Conservation (phyloP, 192 early-diverging fungal species). For the Backusella tuberculispora region DNA sequence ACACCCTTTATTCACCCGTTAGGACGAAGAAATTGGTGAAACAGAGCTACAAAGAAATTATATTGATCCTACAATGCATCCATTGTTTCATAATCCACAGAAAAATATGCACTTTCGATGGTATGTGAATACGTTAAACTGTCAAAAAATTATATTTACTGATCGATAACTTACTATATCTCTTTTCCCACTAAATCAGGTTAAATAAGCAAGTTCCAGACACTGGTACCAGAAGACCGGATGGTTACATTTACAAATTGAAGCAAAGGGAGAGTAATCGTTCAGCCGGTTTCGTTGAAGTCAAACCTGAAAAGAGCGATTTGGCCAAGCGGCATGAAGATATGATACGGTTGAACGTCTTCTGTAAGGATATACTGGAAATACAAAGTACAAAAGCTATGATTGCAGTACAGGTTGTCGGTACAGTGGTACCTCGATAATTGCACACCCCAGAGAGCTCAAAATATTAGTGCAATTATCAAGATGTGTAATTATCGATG, state of each 20-base stretch:
- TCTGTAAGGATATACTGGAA: conserved; percentile 18
- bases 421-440: too few species aligned
- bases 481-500: too few species aligned
- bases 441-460: not conserved
- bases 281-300: conserved; percentile 3
- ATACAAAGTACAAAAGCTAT: conserved; percentile 20
- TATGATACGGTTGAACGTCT: conserved; percentile 16
- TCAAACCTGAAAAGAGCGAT: conserved; percentile 14
- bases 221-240: not conserved
- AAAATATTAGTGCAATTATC: not conserved
- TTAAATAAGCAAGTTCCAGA: conserved; percentile 10
- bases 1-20: not conserved
- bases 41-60: conserved; percentile 4
- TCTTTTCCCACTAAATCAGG: conserved; percentile 11
- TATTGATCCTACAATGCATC: conserved; percentile 1
- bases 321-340: conserved; percentile 4
- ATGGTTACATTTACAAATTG: not conserved
- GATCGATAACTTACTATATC: conserved; percentile 8
- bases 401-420: conserved; percentile 16
- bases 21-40: conserved; percentile 3
- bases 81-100: conserved; percentile 9
- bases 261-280: not conserved
- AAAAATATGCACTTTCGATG: conserved; percentile 9
- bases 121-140: conserved; percentile 14
- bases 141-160: conserved; percentile 8